Evolutionary conservation across 2,329 filamentous ascomycete species (phyloP).

Genomic region (Cladophialophora yegresii): DNA sequence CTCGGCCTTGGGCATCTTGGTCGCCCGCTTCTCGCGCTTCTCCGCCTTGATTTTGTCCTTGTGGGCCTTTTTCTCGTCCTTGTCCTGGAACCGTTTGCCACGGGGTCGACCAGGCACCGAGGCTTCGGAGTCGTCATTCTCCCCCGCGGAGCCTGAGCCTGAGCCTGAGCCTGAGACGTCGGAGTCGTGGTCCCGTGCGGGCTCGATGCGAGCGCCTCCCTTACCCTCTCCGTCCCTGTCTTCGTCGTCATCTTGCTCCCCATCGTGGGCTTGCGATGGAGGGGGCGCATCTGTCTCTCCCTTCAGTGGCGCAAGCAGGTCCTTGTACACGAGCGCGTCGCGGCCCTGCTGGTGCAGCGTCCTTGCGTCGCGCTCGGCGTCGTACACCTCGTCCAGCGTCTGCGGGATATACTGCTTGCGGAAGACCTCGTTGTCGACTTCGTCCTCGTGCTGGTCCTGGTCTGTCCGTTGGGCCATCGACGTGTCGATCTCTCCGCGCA

Average conservation of each 20-base stretch:
- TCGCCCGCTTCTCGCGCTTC: conserved; percentile 87
- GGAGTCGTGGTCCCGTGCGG: background rate
- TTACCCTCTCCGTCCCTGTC: background rate
- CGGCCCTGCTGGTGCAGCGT: conserved; percentile 73
- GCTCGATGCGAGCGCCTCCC: background rate
- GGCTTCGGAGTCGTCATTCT: conserved; percentile 13
- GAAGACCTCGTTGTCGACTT: conserved; percentile 89
- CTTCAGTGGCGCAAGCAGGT: conserved; percentile 64
- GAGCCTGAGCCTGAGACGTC: background rate
- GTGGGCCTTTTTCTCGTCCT: conserved; percentile 84
- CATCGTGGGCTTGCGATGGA: background rate
- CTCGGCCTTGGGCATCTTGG: conserved; percentile 93
- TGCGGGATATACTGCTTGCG: conserved; percentile 95
- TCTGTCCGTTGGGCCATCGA: conserved; percentile 63
- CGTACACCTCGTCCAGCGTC: conserved; percentile 92
- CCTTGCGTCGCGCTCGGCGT: conserved; percentile 86
- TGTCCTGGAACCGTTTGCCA: conserved; percentile 85
- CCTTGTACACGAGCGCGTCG: conserved; percentile 78
- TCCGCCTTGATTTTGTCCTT: conserved; percentile 93
- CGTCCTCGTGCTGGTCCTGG: conserved; percentile 58
- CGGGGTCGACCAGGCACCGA: conserved; percentile 58
- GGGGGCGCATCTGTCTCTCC: conserved; percentile 8
- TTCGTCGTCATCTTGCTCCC: background rate
- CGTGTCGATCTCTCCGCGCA: conserved; percentile 64
- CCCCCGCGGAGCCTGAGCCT: conserved; percentile 9